Evolutionary conservation across 441 rosid species (phyloP).

Genomic region (Geranium incanum): DNA sequence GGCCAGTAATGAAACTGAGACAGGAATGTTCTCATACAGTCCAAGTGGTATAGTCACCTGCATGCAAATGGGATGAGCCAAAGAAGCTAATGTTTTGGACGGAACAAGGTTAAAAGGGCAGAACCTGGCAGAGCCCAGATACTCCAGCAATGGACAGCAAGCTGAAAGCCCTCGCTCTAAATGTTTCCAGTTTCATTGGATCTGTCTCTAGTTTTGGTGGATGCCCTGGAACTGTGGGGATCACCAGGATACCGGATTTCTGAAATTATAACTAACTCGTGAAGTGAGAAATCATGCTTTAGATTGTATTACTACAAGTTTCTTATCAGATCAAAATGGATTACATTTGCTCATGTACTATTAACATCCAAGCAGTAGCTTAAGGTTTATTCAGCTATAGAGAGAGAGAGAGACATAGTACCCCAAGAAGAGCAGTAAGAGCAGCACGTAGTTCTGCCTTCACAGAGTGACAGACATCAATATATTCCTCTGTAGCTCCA

Average conservation of each 20-base stretch:
- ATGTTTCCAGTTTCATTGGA: conserved; percentile 39
- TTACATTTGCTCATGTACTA: no score
- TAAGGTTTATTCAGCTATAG: no score
- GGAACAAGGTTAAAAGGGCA: background rate
- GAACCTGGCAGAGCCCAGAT: conserved; percentile 87
- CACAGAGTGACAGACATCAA: conserved; percentile 40
- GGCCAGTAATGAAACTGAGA: conserved; percentile 62
- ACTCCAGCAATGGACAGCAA: conserved; percentile 67
- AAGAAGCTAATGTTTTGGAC: no score
- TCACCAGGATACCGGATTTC: conserved; percentile 62
- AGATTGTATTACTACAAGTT: background rate
- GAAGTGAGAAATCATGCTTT: background rate
- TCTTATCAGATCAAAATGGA: no score
- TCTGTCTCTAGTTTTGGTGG: conserved; percentile 69
- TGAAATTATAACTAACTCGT: conserved; percentile 17
- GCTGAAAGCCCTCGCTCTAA: conserved; percentile 57
- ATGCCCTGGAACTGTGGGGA: conserved; percentile 80
- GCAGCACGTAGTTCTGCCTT: conserved; percentile 47
- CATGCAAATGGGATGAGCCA: no score
- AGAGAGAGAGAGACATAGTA: conserved; percentile 27
- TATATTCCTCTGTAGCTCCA: conserved; percentile 35
- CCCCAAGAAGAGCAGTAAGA: conserved; percentile 65
- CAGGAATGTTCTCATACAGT: conserved; percentile 48
- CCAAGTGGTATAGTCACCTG: conserved; percentile 81
- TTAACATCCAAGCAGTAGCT: no score